Base-by-base conservation (phyloP, 805 yeast genomes). In the Metschnikowia cubensis region DNA sequence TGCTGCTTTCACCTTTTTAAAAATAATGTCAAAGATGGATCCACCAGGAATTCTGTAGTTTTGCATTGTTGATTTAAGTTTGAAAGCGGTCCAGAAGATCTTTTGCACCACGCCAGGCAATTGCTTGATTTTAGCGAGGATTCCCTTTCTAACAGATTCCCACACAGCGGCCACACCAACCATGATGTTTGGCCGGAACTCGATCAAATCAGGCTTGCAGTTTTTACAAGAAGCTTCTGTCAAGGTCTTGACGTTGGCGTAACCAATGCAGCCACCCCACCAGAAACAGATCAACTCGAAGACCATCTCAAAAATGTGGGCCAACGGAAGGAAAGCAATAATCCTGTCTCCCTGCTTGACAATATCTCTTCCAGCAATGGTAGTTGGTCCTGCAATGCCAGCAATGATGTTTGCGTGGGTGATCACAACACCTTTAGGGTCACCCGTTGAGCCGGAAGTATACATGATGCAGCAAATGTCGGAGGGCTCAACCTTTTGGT, bases 131-230 rank as follows among this genome's bases (percentile, higher is more conserved):
- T 91, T 90, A 49, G 80, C 80, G 51, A 89, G 53, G 52, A 94
- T 86, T 51, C 99, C 99, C 76, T 94, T 94, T 69, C 91, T 86
- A 53, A 94, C 89, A 35, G 86, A 79, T 75, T 94, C 99, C 96
- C 97, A 94, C 47, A 94, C 97, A 4, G 98, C 96, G 15, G 97
- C 97, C 50, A 94, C 99, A 69, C 97, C 99, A 57, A 90, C 97
- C 96, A 94, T 87, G 59, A 91, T 71, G 4, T 97, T 87, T 51
- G 99, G 99, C 67, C 83, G 78, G 71, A 90, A 87, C 63, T 86
- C 87, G 50, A 77, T 80, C 75, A 94, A 80, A 68, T 94, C 99
- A 62, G 97, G 92, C 50, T 80, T 73, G 74, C 96, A 90, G 73
- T 94, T 87, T 62, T 80, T 83, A 64, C 87, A 82, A 2, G 96